Conservation (phyloP, 192 early-diverging fungal species). For the Lobosporangium transversale region DNA sequence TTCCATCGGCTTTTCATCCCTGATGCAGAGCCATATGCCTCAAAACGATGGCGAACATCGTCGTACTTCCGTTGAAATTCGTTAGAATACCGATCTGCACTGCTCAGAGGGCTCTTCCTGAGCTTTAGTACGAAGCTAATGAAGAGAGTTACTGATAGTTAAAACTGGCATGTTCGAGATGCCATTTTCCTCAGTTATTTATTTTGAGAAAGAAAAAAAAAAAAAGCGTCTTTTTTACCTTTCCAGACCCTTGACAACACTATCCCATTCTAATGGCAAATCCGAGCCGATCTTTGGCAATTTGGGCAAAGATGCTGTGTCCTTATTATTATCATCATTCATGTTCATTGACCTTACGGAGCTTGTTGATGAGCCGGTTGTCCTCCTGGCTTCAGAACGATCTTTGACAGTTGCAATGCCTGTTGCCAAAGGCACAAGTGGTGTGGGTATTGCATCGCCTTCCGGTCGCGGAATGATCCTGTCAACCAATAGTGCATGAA, state of each 20-base stretch:
- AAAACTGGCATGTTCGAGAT: too few relatives aligned
- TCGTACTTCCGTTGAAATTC: constrained; percentile 49
- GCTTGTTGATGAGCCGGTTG: constrained; percentile 24
- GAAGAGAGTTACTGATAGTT: too few relatives aligned
- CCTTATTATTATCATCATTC: constrained; percentile 20
- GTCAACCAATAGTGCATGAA: constrained; percentile 40
- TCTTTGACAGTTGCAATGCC: constrained; percentile 10
- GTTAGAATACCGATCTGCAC: constrained; percentile 30
- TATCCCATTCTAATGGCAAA: constrained; percentile 44
- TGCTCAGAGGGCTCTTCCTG: constrained; percentile 16
- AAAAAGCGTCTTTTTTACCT: constrained; percentile 28
- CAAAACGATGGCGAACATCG: constrained; percentile 35
- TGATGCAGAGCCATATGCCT: constrained; percentile 33
- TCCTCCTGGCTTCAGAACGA: constrained; percentile 24
- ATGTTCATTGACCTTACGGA: constrained; percentile 24
- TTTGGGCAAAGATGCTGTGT: constrained; percentile 26
- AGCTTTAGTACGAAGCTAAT: constrained; percentile 22
- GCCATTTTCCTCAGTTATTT: too few relatives aligned
- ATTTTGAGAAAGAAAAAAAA: not conserved
- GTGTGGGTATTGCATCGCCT: constrained; percentile 29
- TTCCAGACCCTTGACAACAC: constrained; percentile 25
- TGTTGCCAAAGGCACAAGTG: constrained; percentile 16
- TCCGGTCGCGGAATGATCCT: constrained; percentile 17
- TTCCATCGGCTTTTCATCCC: constrained; percentile 39
- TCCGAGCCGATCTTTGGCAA: constrained; percentile 46